Evolutionary conservation across 352 stramenopile genomes (phyloP).

Genomic region (Phytophthora tubulina): DNA sequence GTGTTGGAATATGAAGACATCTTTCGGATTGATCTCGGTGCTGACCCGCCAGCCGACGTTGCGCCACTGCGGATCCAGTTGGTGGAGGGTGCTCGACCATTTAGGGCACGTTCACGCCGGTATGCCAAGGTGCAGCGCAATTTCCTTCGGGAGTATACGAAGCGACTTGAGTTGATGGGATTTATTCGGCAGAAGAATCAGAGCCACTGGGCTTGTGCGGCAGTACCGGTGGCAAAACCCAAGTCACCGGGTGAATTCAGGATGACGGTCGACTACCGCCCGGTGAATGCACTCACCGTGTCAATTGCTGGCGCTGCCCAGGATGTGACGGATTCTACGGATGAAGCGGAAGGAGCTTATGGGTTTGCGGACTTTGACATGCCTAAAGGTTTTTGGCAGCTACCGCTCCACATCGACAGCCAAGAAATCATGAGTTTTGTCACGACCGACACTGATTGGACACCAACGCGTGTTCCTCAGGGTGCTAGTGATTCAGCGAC

Average conservation of each 20-base stretch:
- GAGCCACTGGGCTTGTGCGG: conserved; percentile 1
- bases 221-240: not conserved
- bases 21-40: conserved; percentile 3
- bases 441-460: conserved; percentile 28
- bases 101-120: not conserved
- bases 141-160: conserved; percentile 6
- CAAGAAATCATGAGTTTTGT: conserved; percentile 26
- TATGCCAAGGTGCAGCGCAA: conserved; percentile 8
- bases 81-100: conserved; percentile 4
- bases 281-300: not conserved
- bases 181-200: conserved; percentile 4
- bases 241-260: not conserved
- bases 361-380: not conserved
- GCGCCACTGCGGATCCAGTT: conserved; percentile 8
- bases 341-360: not conserved
- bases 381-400: conserved; percentile 2
- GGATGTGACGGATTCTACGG: not conserved
- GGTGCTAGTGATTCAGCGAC: conserved; percentile 7
- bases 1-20: conserved; percentile 20
- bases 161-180: not conserved
- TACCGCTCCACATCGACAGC: not conserved
- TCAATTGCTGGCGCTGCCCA: not conserved
- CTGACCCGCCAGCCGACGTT: not conserved
- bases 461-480: conserved; percentile 16
- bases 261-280: not conserved